A percentile compares a stretch with the other conserved stretches of the same genome.
Evolutionary conservation across 208 protist species (phyloP).

Genomic region (Leishmania gerbilli): DNA sequence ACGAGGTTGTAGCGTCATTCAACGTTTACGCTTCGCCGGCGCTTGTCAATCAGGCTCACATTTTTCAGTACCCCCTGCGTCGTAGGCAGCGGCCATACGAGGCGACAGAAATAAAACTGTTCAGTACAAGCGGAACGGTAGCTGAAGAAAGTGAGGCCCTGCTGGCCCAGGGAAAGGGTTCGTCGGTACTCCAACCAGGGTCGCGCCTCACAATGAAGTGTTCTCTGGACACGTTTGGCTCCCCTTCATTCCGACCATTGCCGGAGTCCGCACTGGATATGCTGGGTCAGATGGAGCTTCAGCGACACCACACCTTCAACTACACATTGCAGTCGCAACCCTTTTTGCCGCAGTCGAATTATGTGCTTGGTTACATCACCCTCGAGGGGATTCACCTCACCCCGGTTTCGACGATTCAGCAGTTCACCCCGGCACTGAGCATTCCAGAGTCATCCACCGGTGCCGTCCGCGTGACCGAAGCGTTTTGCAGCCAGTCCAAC

Average conservation of each 20-base stretch:
- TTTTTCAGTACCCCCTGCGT: slow-evolving; percentile 90
- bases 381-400: slow-evolving; percentile 69
- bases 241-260: slow-evolving; percentile 45
- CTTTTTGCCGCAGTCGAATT: slow-evolving; percentile 69
- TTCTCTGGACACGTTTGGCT: slow-evolving; percentile 78
- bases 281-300: slow-evolving; percentile 23
- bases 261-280: not conserved
- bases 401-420: slow-evolving; percentile 58
- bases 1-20: slow-evolving; percentile 82
- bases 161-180: slow-evolving; percentile 1
- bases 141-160: not conserved
- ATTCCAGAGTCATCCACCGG: slow-evolving; percentile 11
- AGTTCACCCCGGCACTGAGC: slow-evolving; percentile 33
- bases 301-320: slow-evolving; percentile 42
- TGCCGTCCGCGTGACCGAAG: slow-evolving; percentile 36
- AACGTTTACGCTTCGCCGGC: slow-evolving; percentile 72
- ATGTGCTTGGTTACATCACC: slow-evolving; percentile 59
- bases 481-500: slow-evolving; percentile 48
- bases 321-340: slow-evolving; percentile 81
- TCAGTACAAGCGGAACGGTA: slow-evolving; percentile 41
- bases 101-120: slow-evolving; percentile 58
- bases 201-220: slow-evolving; percentile 79
- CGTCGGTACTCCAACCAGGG: slow-evolving; percentile 31
- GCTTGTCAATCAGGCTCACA: slow-evolving; percentile 63
- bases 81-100: slow-evolving; percentile 74